Evolutionary conservation across 2,329 filamentous ascomycete species (phyloP).

Genomic region (Monilinia fructigena): DNA sequence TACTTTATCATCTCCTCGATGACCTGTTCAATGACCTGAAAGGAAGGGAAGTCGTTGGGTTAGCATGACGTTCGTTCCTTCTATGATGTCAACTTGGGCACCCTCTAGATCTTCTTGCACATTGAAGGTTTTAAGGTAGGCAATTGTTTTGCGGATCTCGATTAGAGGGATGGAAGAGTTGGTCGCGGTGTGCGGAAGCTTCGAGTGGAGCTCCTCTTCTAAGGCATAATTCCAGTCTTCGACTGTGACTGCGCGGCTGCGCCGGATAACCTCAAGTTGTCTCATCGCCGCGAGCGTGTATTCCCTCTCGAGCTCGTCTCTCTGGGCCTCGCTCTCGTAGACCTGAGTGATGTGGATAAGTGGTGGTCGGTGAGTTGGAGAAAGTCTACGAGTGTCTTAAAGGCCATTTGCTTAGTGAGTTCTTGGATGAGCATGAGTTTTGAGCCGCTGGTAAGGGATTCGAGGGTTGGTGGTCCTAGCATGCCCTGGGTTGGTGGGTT

Average conservation of each 20-base stretch:
- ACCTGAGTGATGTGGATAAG: not conserved
- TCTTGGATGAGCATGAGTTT: slow-evolving; percentile 6
- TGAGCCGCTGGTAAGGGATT: not conserved
- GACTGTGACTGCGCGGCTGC: not conserved
- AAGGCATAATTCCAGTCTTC: not conserved
- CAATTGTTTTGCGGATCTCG: not conserved
- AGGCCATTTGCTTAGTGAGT: not conserved
- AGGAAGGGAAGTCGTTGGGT: not conserved
- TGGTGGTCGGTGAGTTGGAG: not conserved
- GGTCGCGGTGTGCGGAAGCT: not conserved
- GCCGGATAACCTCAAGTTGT: not conserved
- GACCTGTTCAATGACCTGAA: not conserved
- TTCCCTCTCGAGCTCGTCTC: not conserved
- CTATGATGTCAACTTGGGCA: not conserved
- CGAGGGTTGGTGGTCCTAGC: not conserved
- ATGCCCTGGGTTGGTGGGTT: not conserved
- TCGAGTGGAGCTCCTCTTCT: not conserved
- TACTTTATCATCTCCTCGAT: not conserved
- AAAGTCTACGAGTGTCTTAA: not conserved
- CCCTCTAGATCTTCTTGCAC: not conserved
- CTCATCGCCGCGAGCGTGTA: not conserved
- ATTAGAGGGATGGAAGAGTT: not conserved
- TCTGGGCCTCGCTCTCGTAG: not conserved
- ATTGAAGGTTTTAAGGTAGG: not conserved
- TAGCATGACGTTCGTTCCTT: not conserved